Evolutionary conservation across 2,329 filamentous ascomycete genomes (phyloP).

Genomic region (Aspergillus sp.): DNA sequence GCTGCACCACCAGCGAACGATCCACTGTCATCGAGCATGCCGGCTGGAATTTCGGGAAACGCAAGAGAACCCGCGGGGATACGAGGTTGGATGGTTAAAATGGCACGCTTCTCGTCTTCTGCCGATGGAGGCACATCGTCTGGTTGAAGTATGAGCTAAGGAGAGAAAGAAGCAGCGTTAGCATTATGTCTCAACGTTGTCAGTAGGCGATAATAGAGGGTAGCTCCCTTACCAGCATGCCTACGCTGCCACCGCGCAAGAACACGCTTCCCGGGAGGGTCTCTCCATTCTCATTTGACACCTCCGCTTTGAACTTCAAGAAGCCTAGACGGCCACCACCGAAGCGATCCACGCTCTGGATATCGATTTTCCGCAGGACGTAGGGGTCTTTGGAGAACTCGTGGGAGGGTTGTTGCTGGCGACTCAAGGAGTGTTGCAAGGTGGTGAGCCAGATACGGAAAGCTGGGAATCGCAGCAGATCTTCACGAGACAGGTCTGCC

Average conservation of each 20-base stretch:
- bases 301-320: constrained; percentile 56
- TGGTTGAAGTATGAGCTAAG: constrained; percentile 57
- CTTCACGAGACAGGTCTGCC: constrained; percentile 45
- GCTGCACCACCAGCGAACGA: constrained; percentile 58
- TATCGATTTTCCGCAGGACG: constrained; percentile 52
- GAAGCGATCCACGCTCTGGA: constrained; percentile 59
- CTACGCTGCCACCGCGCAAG: constrained; percentile 60
- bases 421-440: constrained; percentile 50
- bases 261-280: constrained; percentile 59
- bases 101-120: constrained; percentile 49
- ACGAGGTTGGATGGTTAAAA: constrained; percentile 60
- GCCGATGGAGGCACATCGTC: constrained; percentile 46
- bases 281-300: constrained; percentile 55
- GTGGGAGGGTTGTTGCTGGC: constrained; percentile 50
- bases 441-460: constrained; percentile 58
- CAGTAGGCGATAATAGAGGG: not conserved
- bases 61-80: constrained; percentile 57
- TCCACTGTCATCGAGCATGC: constrained; percentile 60
- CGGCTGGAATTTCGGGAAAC: constrained; percentile 60
- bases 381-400: constrained; percentile 56
- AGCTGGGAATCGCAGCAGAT: constrained; percentile 54
- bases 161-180: not conserved
- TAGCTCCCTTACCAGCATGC: constrained; percentile 50
- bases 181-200: not conserved
- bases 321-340: constrained; percentile 54